Percentiles rank a stretch among this genome's conserved stretches.
Conservation (phyloP, 1,284 basidiomycete genomes). For the Irpex lacteus region DNA sequence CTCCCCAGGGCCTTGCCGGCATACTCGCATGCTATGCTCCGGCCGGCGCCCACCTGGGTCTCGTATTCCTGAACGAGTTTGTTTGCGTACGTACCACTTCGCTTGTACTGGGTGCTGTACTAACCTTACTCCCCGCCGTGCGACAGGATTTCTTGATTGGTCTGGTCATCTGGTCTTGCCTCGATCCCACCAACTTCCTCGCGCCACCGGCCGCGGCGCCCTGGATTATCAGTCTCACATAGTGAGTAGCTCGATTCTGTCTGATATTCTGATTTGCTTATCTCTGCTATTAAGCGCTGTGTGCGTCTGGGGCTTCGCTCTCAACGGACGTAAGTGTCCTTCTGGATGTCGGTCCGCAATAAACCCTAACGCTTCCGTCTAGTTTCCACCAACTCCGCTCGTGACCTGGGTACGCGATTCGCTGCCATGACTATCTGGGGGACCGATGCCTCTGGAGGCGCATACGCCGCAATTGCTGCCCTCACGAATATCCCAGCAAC, state of each 20-base stretch:
- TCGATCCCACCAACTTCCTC: constrained; percentile 62
- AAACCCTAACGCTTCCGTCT: constrained; percentile 22
- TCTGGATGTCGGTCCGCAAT: not conserved
- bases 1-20: constrained; percentile 57
- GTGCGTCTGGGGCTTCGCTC: constrained; percentile 13
- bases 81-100: constrained; percentile 44
- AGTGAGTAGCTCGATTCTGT: constrained; percentile 35
- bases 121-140: not conserved
- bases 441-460: constrained; percentile 46
- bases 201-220: constrained; percentile 52
- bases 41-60: constrained; percentile 49
- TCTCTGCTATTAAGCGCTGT: constrained; percentile 1
- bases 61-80: constrained; percentile 65
- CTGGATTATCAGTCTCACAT: constrained; percentile 52
- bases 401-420: constrained; percentile 64
- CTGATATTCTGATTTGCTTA: not conserved
- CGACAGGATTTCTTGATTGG: constrained; percentile 66
- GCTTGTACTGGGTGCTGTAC: not conserved
- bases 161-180: constrained; percentile 50
- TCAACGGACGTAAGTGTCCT: constrained; percentile 12
- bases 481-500: constrained; percentile 67
- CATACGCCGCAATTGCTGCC: constrained; percentile 61
- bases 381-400: constrained; percentile 61
- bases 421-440: constrained; percentile 61
- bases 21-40: constrained; percentile 56